Percentiles rank a stretch among this genome's conserved stretches.
phyloP scores from a whole-genome alignment of 2,329 filamentous ascomycete genomes.

The Aphanocladium album region DNA sequence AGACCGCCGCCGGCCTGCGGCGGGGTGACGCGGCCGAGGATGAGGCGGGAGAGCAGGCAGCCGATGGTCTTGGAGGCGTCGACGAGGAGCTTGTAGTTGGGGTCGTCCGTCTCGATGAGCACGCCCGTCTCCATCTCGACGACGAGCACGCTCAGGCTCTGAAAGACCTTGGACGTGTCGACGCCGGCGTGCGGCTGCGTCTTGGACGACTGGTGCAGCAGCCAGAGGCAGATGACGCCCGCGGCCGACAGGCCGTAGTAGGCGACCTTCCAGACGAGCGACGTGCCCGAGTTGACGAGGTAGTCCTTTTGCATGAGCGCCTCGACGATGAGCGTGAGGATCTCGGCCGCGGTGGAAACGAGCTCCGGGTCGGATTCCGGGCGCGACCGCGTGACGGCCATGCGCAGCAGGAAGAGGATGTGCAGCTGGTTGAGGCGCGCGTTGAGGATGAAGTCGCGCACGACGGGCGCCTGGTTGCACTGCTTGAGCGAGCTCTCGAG shows the following conservation, averaged over 20 bases:
- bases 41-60: conserved; percentile 8
- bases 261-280: conserved; percentile 15
- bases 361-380: conserved; percentile 9
- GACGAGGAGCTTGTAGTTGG: conserved; percentile 19
- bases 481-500: conserved; percentile 11
- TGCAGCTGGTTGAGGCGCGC: conserved; percentile 11
- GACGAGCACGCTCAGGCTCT: conserved; percentile 17
- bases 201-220: conserved; percentile 12
- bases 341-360: conserved; percentile 7
- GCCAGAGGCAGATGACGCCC: conserved; percentile 17
- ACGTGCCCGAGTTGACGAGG: conserved; percentile 14
- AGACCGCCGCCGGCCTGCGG: not conserved
- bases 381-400: conserved; percentile 2
- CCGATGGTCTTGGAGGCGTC: conserved; percentile 18
- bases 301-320: conserved; percentile 14
- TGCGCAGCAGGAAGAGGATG: conserved; percentile 11
- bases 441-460: conserved; percentile 11
- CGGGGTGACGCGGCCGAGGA: conserved; percentile 2
- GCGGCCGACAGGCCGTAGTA: conserved; percentile 19
- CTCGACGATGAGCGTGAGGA: conserved; percentile 9
- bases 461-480: conserved; percentile 1
- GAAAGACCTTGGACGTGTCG: conserved; percentile 14
- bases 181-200: conserved; percentile 5
- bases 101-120: conserved; percentile 16
- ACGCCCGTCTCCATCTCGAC: conserved; percentile 18